A percentile compares a stretch with the other conserved stretches of the same genome.
Conservation (phyloP, 2,329 filamentous ascomycete genomes). For the Colletotrichum siamense region DNA sequence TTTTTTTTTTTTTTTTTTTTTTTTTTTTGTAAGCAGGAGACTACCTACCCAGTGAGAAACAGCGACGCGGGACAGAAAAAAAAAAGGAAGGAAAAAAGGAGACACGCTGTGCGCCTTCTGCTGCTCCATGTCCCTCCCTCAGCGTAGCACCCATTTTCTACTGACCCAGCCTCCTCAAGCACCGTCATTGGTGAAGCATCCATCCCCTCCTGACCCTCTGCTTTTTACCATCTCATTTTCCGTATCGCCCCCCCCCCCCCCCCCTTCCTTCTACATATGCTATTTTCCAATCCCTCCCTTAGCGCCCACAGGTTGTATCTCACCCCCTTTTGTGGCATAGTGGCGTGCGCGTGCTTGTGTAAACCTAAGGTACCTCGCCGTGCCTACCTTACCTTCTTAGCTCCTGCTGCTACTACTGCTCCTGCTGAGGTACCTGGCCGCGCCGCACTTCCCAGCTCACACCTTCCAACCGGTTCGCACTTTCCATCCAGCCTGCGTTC, state of each 20-base stretch:
- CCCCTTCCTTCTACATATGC: constrained; percentile 12
- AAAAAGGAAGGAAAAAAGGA: neutral
- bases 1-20: constrained; percentile 3
- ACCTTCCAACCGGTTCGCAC: constrained; percentile 4
- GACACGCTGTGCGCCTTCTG: neutral
- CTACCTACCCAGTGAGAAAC: neutral
- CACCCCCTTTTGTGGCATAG: constrained; percentile 20
- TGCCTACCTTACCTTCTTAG: neutral
- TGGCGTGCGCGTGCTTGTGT: constrained; percentile 5
- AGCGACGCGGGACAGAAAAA: neutral
- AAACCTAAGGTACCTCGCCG: neutral
- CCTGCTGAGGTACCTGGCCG: neutral
- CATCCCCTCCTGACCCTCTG: constrained; percentile 29
- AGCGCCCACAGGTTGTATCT: constrained; percentile 10
- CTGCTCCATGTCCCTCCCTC: neutral
- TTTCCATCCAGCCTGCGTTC: constrained; percentile 1
- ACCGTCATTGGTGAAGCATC: neutral
- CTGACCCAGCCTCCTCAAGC: neutral
- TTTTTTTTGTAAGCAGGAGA: neutral
- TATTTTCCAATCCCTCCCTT: constrained; percentile 8
- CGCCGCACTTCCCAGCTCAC: neutral
- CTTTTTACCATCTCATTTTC: constrained; percentile 27
- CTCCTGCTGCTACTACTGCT: neutral
- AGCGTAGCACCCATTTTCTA: neutral
- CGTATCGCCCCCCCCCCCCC: neutral